Percentiles rank a stretch among this genome's conserved stretches.
Evolutionary conservation across 2,329 filamentous ascomycete species (phyloP).

Genomic region (Fusarium secorum): DNA sequence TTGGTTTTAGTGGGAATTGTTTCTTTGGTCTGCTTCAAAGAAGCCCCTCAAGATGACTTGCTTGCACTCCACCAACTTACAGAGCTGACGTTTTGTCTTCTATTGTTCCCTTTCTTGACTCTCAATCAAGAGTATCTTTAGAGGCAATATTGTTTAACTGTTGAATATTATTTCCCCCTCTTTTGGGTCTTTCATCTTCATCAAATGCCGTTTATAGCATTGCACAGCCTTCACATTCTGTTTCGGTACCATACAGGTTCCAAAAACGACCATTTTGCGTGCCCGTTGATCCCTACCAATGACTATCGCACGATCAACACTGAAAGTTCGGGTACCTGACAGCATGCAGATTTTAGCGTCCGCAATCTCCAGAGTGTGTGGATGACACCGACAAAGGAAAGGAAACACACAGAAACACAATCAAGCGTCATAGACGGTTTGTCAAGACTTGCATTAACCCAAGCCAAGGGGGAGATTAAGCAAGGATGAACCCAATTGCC

Average conservation of each 20-base stretch:
- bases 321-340: slow-evolving; percentile 27
- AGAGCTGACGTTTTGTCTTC: neutral
- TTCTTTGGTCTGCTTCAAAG: slow-evolving; percentile 1
- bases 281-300: neutral
- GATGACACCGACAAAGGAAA: neutral
- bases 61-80: neutral
- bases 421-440: slow-evolving; percentile 17
- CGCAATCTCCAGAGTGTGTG: neutral
- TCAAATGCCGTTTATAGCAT: neutral
- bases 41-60: neutral
- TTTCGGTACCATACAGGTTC: neutral
- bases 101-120: neutral
- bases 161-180: too few species aligned
- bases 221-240: neutral
- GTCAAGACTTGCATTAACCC: slow-evolving; percentile 2
- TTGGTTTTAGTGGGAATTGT: neutral
- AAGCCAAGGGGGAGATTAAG: slow-evolving; percentile 32
- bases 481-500: slow-evolving; percentile 23
- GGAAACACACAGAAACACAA: neutral
- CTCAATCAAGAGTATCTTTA: neutral
- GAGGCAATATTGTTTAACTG: neutral
- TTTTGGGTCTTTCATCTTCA: neutral
- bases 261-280: neutral
- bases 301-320: neutral
- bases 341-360: slow-evolving; percentile 24